Conservation (phyloP, 371 early-diverging fungal genomes). For the Mortierella sp. region DNA sequence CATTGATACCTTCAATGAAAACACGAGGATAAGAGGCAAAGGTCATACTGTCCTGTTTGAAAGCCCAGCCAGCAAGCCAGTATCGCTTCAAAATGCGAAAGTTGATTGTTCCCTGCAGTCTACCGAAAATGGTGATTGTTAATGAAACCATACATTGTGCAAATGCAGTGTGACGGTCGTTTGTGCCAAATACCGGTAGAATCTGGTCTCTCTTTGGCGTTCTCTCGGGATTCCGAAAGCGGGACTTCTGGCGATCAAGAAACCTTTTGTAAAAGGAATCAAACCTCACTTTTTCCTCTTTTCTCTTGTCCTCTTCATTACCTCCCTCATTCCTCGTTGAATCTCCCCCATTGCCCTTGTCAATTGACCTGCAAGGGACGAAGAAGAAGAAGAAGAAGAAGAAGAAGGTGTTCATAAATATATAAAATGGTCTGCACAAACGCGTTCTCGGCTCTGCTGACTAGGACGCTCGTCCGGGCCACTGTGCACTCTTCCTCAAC, state of each 20-base stretch:
- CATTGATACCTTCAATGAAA: too few relatives aligned
- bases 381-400: neutral
- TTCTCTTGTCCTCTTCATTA: constrained; percentile 1
- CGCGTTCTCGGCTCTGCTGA: constrained; percentile 40
- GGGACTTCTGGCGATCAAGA: neutral
- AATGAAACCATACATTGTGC: too few relatives aligned
- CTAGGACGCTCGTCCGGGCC: constrained; percentile 41
- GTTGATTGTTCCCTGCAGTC: too few relatives aligned
- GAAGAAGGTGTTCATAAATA: neutral
- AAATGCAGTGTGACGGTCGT: neutral
- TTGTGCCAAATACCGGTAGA: neutral
- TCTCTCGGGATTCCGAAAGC: constrained; percentile 24
- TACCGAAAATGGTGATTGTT: too few relatives aligned
- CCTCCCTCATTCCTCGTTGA: neutral
- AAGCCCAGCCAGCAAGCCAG: too few relatives aligned
- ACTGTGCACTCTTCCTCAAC: constrained; percentile 28
- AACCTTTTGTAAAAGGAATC: neutral
- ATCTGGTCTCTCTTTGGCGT: neutral
- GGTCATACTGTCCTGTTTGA: too few relatives aligned
- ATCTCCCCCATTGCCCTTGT: neutral
- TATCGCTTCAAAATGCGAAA: too few relatives aligned
- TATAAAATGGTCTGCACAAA: constrained; percentile 42
- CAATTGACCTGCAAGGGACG: neutral
- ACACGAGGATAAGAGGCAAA: too few relatives aligned
- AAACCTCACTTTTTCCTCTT: neutral